phyloP scores from a whole-genome alignment of 2,329 filamentous ascomycete species.

The Colletotrichum costaricense region DNA sequence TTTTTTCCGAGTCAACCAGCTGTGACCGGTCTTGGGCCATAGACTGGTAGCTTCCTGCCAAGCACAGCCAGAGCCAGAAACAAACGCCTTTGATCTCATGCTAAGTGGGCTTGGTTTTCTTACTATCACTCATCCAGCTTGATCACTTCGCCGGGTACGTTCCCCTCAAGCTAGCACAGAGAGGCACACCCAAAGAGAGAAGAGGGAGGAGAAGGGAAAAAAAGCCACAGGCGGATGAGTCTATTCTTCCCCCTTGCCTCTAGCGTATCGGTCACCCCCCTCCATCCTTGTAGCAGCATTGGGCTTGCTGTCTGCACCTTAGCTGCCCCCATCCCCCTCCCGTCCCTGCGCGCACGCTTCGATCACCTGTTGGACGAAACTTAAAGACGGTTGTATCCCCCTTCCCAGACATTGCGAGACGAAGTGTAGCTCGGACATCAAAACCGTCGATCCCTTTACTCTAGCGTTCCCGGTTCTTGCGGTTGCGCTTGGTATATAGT shows the following conservation, averaged over 20 bases:
- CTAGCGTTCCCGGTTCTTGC: conserved; percentile 12
- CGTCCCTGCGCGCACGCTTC: conserved; percentile 29
- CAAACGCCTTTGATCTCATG: not conserved
- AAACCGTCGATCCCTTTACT: conserved; percentile 24
- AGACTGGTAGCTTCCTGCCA: not conserved
- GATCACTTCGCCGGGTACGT: not conserved
- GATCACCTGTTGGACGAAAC: conserved; percentile 33
- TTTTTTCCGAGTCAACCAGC: conserved; percentile 13
- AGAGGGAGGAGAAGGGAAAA: not conserved
- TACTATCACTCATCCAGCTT: not conserved
- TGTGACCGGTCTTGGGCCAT: not conserved
- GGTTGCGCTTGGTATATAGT: conserved; percentile 28
- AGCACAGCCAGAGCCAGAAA: not conserved
- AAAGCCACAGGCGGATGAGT: not conserved
- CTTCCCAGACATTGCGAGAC: conserved; percentile 31
- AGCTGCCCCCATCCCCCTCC: conserved; percentile 3
- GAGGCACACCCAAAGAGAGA: not conserved
- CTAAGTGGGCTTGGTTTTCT: conserved; percentile 2
- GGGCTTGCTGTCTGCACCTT: conserved; percentile 20
- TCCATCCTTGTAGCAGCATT: conserved; percentile 15
- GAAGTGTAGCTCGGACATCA: conserved; percentile 29
- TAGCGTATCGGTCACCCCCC: not conserved
- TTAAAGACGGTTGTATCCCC: conserved; percentile 27
- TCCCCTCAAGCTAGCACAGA: not conserved
- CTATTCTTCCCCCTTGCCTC: not conserved